These are phyloP conservation scores for Candida maltosa DNA, from an alignment of 805 yeast genomes.

Conservation along the genomic window DNA sequence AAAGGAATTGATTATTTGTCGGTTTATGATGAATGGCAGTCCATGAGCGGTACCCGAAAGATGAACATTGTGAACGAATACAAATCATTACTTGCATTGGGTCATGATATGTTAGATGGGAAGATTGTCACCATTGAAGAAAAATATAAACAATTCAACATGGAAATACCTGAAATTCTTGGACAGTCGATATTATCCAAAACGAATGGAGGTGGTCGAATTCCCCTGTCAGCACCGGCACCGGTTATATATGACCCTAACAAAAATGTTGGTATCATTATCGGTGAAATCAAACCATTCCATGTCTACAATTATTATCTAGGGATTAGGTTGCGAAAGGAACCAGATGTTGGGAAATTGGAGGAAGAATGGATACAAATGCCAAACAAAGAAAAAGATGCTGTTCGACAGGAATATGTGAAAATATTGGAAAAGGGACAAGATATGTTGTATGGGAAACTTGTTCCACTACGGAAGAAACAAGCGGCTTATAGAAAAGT, in stretches of 20 bases:
- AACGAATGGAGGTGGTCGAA: neutral
- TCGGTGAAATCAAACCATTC: slow-evolving; percentile 1
- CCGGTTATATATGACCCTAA: neutral
- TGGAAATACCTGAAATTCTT: slow-evolving; percentile 1
- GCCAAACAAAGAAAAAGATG: neutral
- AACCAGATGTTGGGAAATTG: neutral
- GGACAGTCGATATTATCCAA: neutral
- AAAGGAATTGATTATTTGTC: neutral
- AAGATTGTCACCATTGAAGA: slow-evolving; percentile 16
- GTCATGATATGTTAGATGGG: slow-evolving; percentile 28
- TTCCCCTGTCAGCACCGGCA: neutral
- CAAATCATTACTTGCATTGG: slow-evolving; percentile 19
- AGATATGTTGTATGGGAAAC: slow-evolving; percentile 25
- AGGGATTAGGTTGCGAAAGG: neutral
- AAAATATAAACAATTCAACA: neutral
- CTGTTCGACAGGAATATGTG: slow-evolving; percentile 18
- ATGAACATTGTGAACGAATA: slow-evolving; percentile 16
- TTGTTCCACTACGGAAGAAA: slow-evolving; percentile 17
- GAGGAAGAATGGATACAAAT: slow-evolving; percentile 5
- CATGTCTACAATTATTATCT: slow-evolving; percentile 2
- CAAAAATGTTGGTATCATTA: neutral
- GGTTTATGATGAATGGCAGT: neutral
- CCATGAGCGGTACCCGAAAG: neutral
- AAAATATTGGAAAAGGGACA: slow-evolving; percentile 23
- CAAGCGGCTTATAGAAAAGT: slow-evolving; percentile 11